These are phyloP conservation scores for Colletotrichum agaves DNA, from an alignment of 2,329 filamentous ascomycete species.

Conservation along the genomic window DNA sequence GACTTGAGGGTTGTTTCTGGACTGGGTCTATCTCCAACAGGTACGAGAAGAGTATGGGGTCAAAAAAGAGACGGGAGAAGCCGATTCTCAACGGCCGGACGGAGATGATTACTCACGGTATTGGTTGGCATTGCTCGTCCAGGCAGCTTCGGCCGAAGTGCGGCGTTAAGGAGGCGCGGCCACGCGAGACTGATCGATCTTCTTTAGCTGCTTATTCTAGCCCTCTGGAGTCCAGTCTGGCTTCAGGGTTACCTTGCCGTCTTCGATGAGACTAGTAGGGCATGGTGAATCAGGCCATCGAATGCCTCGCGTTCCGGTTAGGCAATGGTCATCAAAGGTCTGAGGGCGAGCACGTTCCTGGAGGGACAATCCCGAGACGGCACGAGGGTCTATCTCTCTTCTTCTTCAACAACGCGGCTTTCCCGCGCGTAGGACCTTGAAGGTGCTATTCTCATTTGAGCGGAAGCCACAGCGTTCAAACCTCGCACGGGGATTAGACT, in stretches of 20 bases:
- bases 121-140: background rate
- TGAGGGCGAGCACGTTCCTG: conserved; percentile 12
- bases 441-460: background rate
- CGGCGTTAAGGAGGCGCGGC: background rate
- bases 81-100: background rate
- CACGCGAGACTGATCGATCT: background rate
- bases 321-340: background rate
- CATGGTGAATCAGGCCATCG: conserved; percentile 17
- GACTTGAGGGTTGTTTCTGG: background rate
- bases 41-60: background rate
- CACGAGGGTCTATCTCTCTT: background rate
- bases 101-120: background rate
- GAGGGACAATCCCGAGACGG: conserved; percentile 10
- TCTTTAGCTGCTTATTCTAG: background rate
- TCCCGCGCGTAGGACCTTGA: background rate
- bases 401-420: conserved; percentile 8
- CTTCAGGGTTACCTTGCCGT: conserved; percentile 1
- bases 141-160: conserved; percentile 3
- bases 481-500: conserved; percentile 1
- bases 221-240: background rate
- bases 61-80: background rate
- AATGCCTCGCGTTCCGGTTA: background rate
- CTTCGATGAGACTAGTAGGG: background rate
- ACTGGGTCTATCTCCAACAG: background rate
- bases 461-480: conserved; percentile 1